phyloP scores from a whole-genome alignment of 257 asterid species.

The Paulownia fortunei region DNA sequence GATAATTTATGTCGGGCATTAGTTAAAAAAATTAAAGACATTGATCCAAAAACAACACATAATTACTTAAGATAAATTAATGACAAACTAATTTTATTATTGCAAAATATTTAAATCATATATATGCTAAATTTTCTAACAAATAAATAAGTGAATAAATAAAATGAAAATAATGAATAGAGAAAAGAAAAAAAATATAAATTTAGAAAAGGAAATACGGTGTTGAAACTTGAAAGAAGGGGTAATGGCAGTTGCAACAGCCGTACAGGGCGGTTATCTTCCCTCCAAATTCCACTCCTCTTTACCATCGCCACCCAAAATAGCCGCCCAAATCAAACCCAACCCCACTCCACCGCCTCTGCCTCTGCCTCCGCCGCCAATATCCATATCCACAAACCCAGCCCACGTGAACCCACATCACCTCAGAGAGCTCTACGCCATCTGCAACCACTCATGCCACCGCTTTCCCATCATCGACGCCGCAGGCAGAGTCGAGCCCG shows the following conservation, averaged over 20 bases:
- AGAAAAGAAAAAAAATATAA: too few relatives aligned
- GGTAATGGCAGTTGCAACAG: slow-evolving; percentile 64
- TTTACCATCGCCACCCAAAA: slow-evolving; percentile 38
- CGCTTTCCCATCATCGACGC: slow-evolving; percentile 73
- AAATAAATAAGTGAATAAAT: too few relatives aligned
- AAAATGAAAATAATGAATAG: too few relatives aligned
- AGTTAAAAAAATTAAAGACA: too few relatives aligned
- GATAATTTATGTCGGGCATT: too few relatives aligned
- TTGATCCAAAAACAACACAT: too few relatives aligned
- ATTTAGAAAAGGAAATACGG: neutral
- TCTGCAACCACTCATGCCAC: slow-evolving; percentile 88
- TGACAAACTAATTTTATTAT: too few relatives aligned
- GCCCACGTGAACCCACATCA: slow-evolving; percentile 52
- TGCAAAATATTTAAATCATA: too few relatives aligned
- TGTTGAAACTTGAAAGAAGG: neutral
- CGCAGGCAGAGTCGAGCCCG: slow-evolving; percentile 64
- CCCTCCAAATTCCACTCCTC: slow-evolving; percentile 54
- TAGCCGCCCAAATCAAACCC: slow-evolving; percentile 37
- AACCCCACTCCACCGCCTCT: slow-evolving; percentile 45
- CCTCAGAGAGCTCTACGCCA: slow-evolving; percentile 63
- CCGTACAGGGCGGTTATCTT: slow-evolving; percentile 52
- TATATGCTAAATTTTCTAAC: too few relatives aligned
- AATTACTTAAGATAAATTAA: too few relatives aligned
- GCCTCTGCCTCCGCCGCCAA: slow-evolving; percentile 59
- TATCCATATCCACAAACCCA: slow-evolving; percentile 68